A percentile compares a stretch with the other conserved stretches of the same genome.
Conservation (phyloP, 2,329 filamentous ascomycete species). For the Hypoxylon sp. region DNA sequence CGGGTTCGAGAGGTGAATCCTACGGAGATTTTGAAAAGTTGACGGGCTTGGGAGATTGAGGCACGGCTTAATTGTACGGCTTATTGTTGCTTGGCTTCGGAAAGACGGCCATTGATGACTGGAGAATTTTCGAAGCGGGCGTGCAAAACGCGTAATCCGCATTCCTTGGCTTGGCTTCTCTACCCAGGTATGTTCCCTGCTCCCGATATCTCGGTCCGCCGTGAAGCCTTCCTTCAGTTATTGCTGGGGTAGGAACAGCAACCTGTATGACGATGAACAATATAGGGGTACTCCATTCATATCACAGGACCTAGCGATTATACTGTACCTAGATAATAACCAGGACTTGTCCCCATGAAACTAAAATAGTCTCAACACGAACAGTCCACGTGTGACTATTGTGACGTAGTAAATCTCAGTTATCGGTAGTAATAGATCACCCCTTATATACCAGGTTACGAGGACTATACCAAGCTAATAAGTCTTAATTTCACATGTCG, state of each 20-base stretch:
- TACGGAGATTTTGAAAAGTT: not conserved
- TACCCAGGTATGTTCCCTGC: not conserved
- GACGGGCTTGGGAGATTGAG: not conserved
- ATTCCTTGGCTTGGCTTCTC: conserved; percentile 2
- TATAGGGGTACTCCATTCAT: conserved; percentile 1
- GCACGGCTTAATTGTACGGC: not conserved
- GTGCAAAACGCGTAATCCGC: not conserved
- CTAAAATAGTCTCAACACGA: not conserved
- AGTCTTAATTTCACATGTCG: not conserved
- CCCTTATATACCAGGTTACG: not conserved
- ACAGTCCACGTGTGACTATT: not conserved
- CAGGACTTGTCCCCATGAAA: not conserved
- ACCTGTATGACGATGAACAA: not conserved
- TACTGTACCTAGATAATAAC: conserved; percentile 9
- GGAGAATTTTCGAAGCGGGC: not conserved
- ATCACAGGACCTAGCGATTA: not conserved
- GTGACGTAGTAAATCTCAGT: not conserved
- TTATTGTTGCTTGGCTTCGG: not conserved
- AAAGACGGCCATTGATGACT: not conserved
- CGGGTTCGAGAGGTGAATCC: conserved; percentile 20
- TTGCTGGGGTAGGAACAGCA: conserved; percentile 4
- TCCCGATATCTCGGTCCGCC: conserved; percentile 15
- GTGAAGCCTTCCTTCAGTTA: conserved; percentile 1
- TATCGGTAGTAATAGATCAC: not conserved
- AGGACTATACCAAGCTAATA: not conserved